These are phyloP conservation scores for Lumnitzera littorea DNA, from an alignment of 345 rosid species.

Conservation along the genomic window DNA sequence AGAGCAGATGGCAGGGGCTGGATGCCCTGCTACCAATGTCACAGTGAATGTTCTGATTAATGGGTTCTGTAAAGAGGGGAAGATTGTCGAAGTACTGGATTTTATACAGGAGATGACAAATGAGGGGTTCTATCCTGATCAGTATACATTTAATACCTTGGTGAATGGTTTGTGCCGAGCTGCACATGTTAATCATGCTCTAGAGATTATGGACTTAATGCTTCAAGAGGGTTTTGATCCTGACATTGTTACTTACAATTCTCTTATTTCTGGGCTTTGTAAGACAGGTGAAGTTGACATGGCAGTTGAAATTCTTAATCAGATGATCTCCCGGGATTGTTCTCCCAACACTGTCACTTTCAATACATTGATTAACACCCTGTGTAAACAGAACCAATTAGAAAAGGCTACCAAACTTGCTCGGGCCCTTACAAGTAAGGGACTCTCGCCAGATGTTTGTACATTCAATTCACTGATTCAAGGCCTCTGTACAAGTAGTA, in stretches of 20 bases:
- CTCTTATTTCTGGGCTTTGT: constrained; percentile 81
- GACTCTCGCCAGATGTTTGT: constrained; percentile 62
- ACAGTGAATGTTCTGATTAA: constrained; percentile 78
- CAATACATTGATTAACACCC: constrained; percentile 74
- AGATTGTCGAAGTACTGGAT: constrained; percentile 56
- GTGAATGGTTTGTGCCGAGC: constrained; percentile 79
- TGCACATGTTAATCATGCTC: constrained; percentile 70
- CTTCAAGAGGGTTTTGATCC: constrained; percentile 84
- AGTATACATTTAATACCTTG: constrained; percentile 67
- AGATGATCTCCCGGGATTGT: constrained; percentile 80
- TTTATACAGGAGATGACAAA: constrained; percentile 58
- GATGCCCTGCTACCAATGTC: constrained; percentile 46
- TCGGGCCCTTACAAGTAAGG: constrained; percentile 58
- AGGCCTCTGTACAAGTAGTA: constrained; percentile 61
- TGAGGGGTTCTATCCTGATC: constrained; percentile 71
- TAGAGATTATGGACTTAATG: constrained; percentile 84
- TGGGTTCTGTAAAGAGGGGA: constrained; percentile 80
- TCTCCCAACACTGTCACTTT: constrained; percentile 82
- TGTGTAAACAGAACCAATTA: constrained; percentile 77
- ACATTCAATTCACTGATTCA: constrained; percentile 80
- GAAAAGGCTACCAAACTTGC: constrained; percentile 73
- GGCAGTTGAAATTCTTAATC: constrained; percentile 66
- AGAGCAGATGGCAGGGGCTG: constrained; percentile 50
- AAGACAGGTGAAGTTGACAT: constrained; percentile 68
- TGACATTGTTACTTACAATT: constrained; percentile 68